Evolutionary conservation across 495 filamentous ascomycete species (phyloP).

Genomic region (Pseudevernia furfuracea): DNA sequence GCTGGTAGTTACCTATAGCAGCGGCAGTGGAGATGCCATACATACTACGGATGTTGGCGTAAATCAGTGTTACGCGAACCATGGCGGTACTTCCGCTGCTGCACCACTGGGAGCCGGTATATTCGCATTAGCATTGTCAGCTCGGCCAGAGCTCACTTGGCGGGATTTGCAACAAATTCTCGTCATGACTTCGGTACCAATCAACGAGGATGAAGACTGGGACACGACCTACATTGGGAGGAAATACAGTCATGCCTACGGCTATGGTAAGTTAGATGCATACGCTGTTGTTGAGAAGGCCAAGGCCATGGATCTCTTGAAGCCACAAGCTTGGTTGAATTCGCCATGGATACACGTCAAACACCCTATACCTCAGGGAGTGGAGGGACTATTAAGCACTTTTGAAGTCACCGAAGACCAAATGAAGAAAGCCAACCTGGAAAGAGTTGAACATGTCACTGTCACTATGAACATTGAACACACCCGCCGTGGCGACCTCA

Average conservation of each 20-base stretch:
- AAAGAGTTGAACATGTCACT: slow-evolving; percentile 84
- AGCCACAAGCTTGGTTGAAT: slow-evolving; percentile 94
- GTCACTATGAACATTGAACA: slow-evolving; percentile 96
- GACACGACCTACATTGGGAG: slow-evolving; percentile 69
- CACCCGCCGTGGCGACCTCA: slow-evolving; percentile 77
- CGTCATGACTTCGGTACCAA: slow-evolving; percentile 72
- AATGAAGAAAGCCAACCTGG: slow-evolving; percentile 74
- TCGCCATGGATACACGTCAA: slow-evolving; percentile 90
- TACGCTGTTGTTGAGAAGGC: slow-evolving; percentile 80
- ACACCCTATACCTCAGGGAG: slow-evolving; percentile 77
- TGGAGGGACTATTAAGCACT: slow-evolving; percentile 64
- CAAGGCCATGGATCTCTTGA: slow-evolving; percentile 77
- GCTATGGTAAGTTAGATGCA: slow-evolving; percentile 88
- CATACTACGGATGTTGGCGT: slow-evolving; percentile 92
- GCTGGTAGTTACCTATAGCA: slow-evolving; percentile 92
- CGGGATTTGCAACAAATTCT: slow-evolving; percentile 90
- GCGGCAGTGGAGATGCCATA: slow-evolving; percentile 78
- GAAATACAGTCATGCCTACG: slow-evolving; percentile 87
- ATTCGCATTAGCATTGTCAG: slow-evolving; percentile 82
- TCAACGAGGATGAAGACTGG: slow-evolving; percentile 75
- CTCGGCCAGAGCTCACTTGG: slow-evolving; percentile 84
- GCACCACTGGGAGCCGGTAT: slow-evolving; percentile 87
- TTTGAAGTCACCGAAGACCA: slow-evolving; percentile 72
- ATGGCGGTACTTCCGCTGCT: slow-evolving; percentile 95
- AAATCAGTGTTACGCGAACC: slow-evolving; percentile 64